Evolutionary conservation across 257 asterid genomes (phyloP).

Genomic region (Capsicum baccatum): DNA sequence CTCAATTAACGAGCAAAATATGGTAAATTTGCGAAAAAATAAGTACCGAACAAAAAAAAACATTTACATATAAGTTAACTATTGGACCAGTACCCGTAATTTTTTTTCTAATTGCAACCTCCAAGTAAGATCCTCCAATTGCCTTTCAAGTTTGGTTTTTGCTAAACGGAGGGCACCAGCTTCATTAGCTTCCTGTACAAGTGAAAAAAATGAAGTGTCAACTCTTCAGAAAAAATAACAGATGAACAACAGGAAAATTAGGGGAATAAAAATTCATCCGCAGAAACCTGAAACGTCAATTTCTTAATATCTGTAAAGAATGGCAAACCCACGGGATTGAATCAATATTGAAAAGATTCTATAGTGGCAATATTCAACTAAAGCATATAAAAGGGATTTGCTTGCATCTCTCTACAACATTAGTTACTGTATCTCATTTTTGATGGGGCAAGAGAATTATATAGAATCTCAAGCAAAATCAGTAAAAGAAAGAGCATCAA

Average conservation of each 20-base stretch:
- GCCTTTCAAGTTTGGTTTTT: slow-evolving; percentile 92
- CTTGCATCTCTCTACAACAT: background rate
- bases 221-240: background rate
- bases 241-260: slow-evolving; percentile 1
- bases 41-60: background rate
- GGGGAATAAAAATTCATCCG: background rate
- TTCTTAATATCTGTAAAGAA: background rate
- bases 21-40: background rate
- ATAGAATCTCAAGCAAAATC: slow-evolving; percentile 16
- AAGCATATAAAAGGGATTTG: slow-evolving; percentile 10
- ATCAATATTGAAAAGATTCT: slow-evolving; percentile 15
- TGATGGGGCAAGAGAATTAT: background rate
- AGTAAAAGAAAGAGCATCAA: slow-evolving; percentile 24
- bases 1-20: slow-evolving; percentile 14
- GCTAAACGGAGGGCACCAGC: slow-evolving; percentile 97
- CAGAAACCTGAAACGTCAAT: background rate
- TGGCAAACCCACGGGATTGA: background rate
- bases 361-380: slow-evolving; percentile 7
- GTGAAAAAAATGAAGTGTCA: background rate
- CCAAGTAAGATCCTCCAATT: slow-evolving; percentile 98
- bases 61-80: slow-evolving; percentile 6
- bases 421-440: background rate
- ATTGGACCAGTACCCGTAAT: slow-evolving; percentile 63
- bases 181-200: slow-evolving; percentile 91
- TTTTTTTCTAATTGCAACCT: slow-evolving; percentile 93